These are phyloP conservation scores for Lactuca saligna DNA, from an alignment of 129 eudicot genomes.

Conservation along the genomic window DNA sequence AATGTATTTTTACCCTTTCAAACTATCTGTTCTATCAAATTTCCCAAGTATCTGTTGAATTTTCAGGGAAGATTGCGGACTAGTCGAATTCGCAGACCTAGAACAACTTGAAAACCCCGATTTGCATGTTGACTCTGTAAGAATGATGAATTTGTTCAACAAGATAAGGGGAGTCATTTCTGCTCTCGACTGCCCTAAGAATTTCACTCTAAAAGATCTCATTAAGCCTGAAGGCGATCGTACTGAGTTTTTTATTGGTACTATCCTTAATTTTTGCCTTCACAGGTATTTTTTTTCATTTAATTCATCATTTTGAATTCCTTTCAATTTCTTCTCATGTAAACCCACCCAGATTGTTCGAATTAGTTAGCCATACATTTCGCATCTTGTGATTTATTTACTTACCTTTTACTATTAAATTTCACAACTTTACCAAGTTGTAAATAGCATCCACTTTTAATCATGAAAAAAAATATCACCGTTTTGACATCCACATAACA, in stretches of 20 bases:
- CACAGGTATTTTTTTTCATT: constrained; percentile 41
- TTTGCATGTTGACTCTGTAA: constrained; percentile 56
- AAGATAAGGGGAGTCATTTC: constrained; percentile 45
- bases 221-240: constrained; percentile 72
- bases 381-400: background rate
- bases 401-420: too few relatives aligned
- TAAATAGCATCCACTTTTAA: background rate
- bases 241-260: constrained; percentile 56
- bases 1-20: background rate
- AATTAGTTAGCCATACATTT: background rate
- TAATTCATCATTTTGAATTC: background rate
- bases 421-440: background rate
- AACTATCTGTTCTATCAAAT: background rate
- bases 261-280: constrained; percentile 60
- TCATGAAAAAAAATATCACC: background rate
- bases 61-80: constrained; percentile 73
- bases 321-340: background rate
- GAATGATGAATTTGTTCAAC: constrained; percentile 44
- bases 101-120: constrained; percentile 85
- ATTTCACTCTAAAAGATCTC: constrained; percentile 54
- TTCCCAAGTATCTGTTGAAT: background rate
- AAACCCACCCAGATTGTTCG: background rate
- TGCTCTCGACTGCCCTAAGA: constrained; percentile 53
- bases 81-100: constrained; percentile 63
- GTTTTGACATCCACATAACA: background rate